Evolutionary conservation across 2,329 filamentous ascomycete genomes (phyloP), one percentile per base, ranked within the genome.

Genomic region (Xylariaceae sp.): DNA sequence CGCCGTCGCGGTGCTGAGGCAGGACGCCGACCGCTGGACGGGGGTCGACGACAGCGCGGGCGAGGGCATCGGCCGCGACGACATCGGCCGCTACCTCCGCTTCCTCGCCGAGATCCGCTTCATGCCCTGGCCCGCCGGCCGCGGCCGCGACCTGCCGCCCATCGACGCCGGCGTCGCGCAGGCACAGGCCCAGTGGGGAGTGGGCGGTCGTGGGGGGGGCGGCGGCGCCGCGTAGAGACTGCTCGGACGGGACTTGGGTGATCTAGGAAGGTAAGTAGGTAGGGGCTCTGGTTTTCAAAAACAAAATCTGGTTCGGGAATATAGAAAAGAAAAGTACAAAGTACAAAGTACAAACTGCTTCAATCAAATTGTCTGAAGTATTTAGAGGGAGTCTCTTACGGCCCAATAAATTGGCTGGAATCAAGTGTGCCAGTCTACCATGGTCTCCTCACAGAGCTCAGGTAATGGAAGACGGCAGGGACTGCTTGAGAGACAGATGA

Each of bases 1-100:
- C 50, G 75, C 85, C 0, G 67, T 73, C 1, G 61, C 64, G 2
- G 72, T 79, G 0, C 67, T 93, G 80, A 89, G 50, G 67, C 67
- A 1, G 64, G 68, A 35, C 52, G 33, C 68, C 55, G 39, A 53
- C 18, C 71, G 72, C 19, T 72, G 84, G 10, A 74, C 64, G n/a
- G 21, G 21, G 8, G n/a, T 23, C 21, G 21, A 23, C n/a, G 21
- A 23, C n/a, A 23, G 21, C n/a, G 21, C 21, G 8, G 21, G 21
- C 21, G 21, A 23, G 21, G 21, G 21, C 21, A 23, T 23, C n/a
- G n/a, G 8, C 8, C 21, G 21, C 21, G 21, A 23, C 8, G 21
- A 23, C 21, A 23, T 23, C 21, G 21, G 21, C 8, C 21, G 21
- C 8, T 23, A 23, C n/a, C 21, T 23, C 21, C 21, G 21, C 21